These are phyloP conservation scores for Cytospora mali DNA, from an alignment of 2,329 filamentous ascomycete species.

Conservation along the genomic window DNA sequence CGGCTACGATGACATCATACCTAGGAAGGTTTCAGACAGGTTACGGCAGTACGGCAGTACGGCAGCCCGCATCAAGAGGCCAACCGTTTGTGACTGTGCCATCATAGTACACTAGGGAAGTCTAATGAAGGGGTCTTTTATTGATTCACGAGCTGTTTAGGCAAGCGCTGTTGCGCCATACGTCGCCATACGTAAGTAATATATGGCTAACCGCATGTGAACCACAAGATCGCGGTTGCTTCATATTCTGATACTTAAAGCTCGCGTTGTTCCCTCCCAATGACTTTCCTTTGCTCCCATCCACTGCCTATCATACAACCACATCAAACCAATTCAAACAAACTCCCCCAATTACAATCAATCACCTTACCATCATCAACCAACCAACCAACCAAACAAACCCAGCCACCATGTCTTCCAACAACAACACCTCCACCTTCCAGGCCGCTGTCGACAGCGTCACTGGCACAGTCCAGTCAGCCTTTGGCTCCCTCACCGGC, in stretches of 20 bases:
- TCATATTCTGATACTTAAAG: conserved; percentile 4
- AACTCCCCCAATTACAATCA: conserved; percentile 29
- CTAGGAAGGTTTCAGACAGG: background rate
- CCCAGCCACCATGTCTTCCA: conserved; percentile 43
- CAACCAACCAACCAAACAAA: conserved; percentile 28
- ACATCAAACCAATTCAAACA: background rate
- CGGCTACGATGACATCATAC: background rate
- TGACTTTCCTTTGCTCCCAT: background rate
- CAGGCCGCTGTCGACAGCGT: conserved; percentile 77
- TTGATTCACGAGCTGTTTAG: conserved; percentile 8
- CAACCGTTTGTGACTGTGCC: background rate
- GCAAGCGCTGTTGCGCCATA: background rate
- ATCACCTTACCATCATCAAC: conserved; percentile 32
- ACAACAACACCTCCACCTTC: conserved; percentile 69
- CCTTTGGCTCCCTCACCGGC: conserved; percentile 73
- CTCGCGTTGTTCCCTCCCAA: background rate
- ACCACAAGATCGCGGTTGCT: background rate
- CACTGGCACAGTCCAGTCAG: conserved; percentile 71
- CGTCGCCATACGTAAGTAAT: background rate
- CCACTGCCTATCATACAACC: background rate
- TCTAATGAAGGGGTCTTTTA: background rate
- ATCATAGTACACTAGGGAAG: background rate
- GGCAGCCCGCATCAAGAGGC: too few species aligned
- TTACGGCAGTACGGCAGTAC: background rate
- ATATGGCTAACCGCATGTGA: background rate